Evolutionary conservation across 2,329 filamentous ascomycete genomes (phyloP), one percentile per base, ranked within the genome.

Genomic region (Achaetomium macrosporum): DNA sequence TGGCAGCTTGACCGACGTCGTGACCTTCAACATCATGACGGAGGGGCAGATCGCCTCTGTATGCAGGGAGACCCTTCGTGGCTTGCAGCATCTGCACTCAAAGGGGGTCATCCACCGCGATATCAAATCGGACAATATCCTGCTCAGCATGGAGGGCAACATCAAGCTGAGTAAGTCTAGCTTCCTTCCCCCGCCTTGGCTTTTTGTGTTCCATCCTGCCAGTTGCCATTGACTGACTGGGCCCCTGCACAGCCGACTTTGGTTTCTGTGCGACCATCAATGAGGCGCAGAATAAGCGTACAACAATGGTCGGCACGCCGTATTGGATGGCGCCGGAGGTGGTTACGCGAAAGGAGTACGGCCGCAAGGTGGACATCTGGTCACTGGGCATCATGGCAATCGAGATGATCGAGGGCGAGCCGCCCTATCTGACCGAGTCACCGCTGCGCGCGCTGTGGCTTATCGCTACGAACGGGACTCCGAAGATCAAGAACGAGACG

Each of bases 251-350:
- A 95, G 90, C 92, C 64, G 93, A 99, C 76, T 97, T 99, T 66
- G 93, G 93, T 12, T 99, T 99, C 75, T 97, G 93, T 70, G 93
- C 93, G 20, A 95, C 96, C 66, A 96, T 97, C 72, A 97, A 96
- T 66, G 92, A 97, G 65, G 87, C 87, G 29, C 91, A 96, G 63
- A 95, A 91, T 73, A 97, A 97, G 78, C 87, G 93, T 55, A 97
- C 91, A 5, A 99, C 93, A 13, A 99, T 97, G 93, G 93, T 99
- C 42, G 93, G 93, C 50, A 97, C 93, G 8, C 93, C 93, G 2
- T 99, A 99, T 71, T 99, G 93, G 93, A 99, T 99, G 93, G 93
- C 93, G 1, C 93, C 93, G 3, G 93, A 99, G 71, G 92, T 99
- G 19, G 93, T 99, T 29, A 97, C 90, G 7, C 80, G 91, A 40